phyloP scores from a whole-genome alignment of 2,329 filamentous ascomycete species.

The Chrysoporthe deuterocubensis region DNA sequence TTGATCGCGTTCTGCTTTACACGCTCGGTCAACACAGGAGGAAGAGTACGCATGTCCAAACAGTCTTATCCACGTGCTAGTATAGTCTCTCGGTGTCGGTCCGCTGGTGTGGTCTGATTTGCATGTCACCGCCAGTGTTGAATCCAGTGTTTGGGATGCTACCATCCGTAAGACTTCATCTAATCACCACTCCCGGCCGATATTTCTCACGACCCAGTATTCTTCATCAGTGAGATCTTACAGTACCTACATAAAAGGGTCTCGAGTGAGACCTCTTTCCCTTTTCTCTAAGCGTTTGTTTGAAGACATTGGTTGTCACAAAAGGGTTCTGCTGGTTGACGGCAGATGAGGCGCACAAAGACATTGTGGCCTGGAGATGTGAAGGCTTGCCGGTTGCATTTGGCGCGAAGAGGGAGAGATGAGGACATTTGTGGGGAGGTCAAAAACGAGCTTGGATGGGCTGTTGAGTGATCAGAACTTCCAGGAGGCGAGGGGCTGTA shows the following conservation, averaged over 20 bases:
- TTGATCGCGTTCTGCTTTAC: not conserved
- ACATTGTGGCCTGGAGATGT: constrained; percentile 77
- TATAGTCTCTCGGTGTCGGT: constrained; percentile 1
- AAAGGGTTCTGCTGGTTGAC: constrained; percentile 73
- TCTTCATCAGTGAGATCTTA: not conserved
- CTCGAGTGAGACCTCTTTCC: not conserved
- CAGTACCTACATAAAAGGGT: not conserved
- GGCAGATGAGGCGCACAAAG: constrained; percentile 79
- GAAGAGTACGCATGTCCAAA: not conserved
- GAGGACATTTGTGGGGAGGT: constrained; percentile 70
- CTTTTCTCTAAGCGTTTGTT: not conserved
- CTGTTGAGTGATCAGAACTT: constrained; percentile 70
- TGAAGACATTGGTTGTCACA: not conserved
- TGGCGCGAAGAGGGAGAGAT: constrained; percentile 61
- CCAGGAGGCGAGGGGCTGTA: constrained; percentile 59
- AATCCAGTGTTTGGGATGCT: not conserved
- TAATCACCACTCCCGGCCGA: constrained; percentile 20
- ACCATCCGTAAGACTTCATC: not conserved
- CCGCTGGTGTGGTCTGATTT: constrained; percentile 18
- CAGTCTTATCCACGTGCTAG: constrained; percentile 7
- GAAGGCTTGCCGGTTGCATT: constrained; percentile 70
- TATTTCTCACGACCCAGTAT: not conserved
- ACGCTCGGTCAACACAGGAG: not conserved
- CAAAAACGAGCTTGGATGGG: constrained; percentile 67
- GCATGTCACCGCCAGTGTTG: constrained; percentile 9